These are phyloP conservation scores for Globisporangium camurandrum DNA, from an alignment of 352 stramenopile species.

Conservation along the genomic window DNA sequence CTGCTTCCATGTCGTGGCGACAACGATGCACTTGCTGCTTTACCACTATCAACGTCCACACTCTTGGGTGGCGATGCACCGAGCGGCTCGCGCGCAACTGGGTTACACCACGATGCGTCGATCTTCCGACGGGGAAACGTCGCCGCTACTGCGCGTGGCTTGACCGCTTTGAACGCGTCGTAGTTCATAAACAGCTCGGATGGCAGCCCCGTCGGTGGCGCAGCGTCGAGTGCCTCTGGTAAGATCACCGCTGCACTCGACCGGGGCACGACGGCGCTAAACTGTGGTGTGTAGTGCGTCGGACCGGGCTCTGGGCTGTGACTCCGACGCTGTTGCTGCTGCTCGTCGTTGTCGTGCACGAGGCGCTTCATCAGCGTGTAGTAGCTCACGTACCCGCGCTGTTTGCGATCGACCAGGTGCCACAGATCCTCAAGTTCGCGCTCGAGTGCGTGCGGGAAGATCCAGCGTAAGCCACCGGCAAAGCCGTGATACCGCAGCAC, in stretches of 20 bases:
- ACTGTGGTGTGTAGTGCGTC: conserved; percentile 58
- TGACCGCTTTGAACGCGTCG: conserved; percentile 47
- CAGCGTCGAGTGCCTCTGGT: conserved; percentile 20
- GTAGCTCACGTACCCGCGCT: conserved; percentile 13
- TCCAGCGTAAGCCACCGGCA: conserved; percentile 28
- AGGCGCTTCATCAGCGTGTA: conserved; percentile 15
- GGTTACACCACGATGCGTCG: conserved; percentile 74
- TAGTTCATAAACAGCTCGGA: conserved; percentile 73
- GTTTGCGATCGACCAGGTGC: conserved; percentile 17
- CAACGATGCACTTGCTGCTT: not conserved
- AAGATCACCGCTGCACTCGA: conserved; percentile 39
- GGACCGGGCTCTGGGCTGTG: conserved; percentile 55
- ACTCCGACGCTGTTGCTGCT: too few relatives aligned
- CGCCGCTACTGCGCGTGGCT: conserved; percentile 29
- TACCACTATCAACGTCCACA: not conserved
- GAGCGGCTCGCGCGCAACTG: conserved; percentile 23
- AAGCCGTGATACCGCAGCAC: conserved; percentile 28
- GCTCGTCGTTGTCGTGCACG: conserved; percentile 14
- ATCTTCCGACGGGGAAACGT: conserved; percentile 55
- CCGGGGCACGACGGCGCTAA: conserved; percentile 30
- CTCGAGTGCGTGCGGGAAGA: conserved; percentile 46
- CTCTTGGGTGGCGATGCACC: not conserved
- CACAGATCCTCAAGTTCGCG: conserved; percentile 56
- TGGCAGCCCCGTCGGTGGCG: conserved; percentile 23
- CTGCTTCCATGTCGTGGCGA: not conserved